Evolutionary conservation across 2,329 filamentous ascomycete genomes (phyloP).

Genomic region (Seiridium unicorne): DNA sequence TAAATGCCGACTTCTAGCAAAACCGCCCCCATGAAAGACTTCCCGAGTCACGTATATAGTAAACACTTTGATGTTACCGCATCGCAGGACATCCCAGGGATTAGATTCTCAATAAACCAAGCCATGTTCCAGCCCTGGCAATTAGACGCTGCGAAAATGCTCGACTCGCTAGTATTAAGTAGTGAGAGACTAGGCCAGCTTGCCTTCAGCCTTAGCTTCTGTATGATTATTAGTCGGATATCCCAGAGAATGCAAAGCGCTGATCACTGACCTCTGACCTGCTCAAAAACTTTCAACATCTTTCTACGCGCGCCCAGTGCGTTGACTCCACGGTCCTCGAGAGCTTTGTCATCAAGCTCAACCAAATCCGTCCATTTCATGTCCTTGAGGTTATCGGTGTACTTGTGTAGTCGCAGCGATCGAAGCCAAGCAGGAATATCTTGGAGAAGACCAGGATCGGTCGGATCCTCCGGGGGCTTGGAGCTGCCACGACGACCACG

Average conservation of each 20-base stretch:
- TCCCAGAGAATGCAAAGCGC: background rate
- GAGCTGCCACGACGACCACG: constrained; percentile 90
- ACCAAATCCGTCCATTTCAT: constrained; percentile 94
- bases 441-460: constrained; percentile 83
- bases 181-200: constrained; percentile 47
- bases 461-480: constrained; percentile 97
- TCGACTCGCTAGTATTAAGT: constrained; percentile 14
- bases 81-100: constrained; percentile 1
- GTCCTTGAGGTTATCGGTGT: constrained; percentile 97
- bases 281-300: constrained; percentile 99
- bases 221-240: constrained; percentile 24
- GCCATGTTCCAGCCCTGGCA: constrained; percentile 6
- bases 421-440: constrained; percentile 96
- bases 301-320: constrained; percentile 92
- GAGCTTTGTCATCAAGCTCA: constrained; percentile 86
- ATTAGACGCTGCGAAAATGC: constrained; percentile 5
- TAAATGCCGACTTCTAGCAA: background rate
- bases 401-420: constrained; percentile 94
- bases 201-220: constrained; percentile 75
- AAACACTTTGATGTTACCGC: background rate
- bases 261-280: constrained; percentile 70
- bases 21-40: background rate
- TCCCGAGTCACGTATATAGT: constrained; percentile 2
- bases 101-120: background rate
- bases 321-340: constrained; percentile 92